Conservation (phyloP, 1,284 basidiomycete genomes). For the Mrakiaceae sp. region DNA sequence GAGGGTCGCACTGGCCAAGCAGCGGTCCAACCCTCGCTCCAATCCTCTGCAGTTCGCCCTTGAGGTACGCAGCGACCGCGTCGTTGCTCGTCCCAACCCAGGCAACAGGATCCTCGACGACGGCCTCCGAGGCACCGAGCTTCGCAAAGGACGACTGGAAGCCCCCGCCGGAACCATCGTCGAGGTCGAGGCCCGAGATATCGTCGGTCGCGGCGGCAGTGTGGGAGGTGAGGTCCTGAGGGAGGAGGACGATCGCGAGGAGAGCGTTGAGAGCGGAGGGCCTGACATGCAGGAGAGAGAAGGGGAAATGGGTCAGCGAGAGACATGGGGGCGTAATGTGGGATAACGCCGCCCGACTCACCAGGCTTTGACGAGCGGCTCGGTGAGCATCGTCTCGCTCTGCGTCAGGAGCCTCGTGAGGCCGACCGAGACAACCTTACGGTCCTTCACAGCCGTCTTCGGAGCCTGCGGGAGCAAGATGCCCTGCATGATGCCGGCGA, state of each 20-base stretch:
- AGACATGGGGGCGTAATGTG: not conserved
- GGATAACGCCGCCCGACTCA: conserved; percentile 32
- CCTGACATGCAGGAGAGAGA: conserved; percentile 38
- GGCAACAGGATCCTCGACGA: conserved; percentile 34
- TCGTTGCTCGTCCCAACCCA: conserved; percentile 27
- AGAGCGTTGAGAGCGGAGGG: conserved; percentile 56
- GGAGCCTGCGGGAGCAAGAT: conserved; percentile 73
- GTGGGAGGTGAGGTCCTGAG: conserved; percentile 49
- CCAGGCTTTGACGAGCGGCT: conserved; percentile 58
- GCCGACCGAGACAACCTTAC: conserved; percentile 77
- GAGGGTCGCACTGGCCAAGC: not conserved
- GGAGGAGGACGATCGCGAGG: conserved; percentile 62
- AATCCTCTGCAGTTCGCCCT: not conserved
- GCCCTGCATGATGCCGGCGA: conserved; percentile 66
- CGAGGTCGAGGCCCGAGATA: conserved; percentile 56
- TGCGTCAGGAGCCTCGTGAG: conserved; percentile 66
- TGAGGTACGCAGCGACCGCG: conserved; percentile 1
- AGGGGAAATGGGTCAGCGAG: conserved; percentile 10
- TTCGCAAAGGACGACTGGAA: conserved; percentile 91
- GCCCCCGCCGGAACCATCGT: conserved; percentile 52
- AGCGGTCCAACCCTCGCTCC: not conserved
- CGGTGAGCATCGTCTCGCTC: conserved; percentile 53
- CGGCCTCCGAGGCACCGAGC: conserved; percentile 60
- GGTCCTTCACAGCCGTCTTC: conserved; percentile 66
- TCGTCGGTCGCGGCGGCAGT: conserved; percentile 39